Percentiles rank a stretch among this genome's conserved stretches.
These are phyloP conservation scores for Pyrus pyrifolia DNA, from an alignment of 306 rosid species.

Conservation along the genomic window DNA sequence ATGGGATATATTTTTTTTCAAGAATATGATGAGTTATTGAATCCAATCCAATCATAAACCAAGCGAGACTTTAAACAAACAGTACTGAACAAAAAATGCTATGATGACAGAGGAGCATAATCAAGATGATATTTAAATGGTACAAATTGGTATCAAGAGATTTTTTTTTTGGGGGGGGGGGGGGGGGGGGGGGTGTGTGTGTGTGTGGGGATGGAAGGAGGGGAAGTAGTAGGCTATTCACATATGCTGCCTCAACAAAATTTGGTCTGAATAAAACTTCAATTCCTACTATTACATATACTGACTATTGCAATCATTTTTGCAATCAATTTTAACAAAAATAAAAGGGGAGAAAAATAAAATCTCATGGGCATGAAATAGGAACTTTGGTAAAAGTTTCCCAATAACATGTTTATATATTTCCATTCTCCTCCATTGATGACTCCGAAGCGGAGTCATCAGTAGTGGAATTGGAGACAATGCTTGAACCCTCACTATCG, in stretches of 20 bases:
- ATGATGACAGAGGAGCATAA: background rate
- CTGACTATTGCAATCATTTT: constrained; percentile 46
- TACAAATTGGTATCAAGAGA: background rate
- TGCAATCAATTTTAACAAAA: constrained; percentile 31
- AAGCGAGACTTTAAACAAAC: no score
- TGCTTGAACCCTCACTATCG: constrained; percentile 76
- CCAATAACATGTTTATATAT: constrained; percentile 39
- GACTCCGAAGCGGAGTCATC: constrained; percentile 95
- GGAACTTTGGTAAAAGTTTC: constrained; percentile 13
- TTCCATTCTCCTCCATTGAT: constrained; percentile 63
- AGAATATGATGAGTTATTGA: no score
- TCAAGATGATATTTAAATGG: background rate
- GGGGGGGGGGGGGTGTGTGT: no score
- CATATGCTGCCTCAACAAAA: constrained; percentile 24
- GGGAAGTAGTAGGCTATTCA: constrained; percentile 14
- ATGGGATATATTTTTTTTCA: background rate
- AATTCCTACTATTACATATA: constrained; percentile 27
- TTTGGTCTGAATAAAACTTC: constrained; percentile 12
- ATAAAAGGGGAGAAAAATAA: background rate
- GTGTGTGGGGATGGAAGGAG: no score
- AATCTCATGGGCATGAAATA: constrained; percentile 16
- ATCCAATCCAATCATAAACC: no score
- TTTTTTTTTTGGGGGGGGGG: no score
- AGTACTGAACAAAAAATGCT: background rate
- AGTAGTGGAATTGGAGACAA: constrained; percentile 62